Conservation (phyloP, 768 basidiomycete species). For the Tricholoma sp. region DNA sequence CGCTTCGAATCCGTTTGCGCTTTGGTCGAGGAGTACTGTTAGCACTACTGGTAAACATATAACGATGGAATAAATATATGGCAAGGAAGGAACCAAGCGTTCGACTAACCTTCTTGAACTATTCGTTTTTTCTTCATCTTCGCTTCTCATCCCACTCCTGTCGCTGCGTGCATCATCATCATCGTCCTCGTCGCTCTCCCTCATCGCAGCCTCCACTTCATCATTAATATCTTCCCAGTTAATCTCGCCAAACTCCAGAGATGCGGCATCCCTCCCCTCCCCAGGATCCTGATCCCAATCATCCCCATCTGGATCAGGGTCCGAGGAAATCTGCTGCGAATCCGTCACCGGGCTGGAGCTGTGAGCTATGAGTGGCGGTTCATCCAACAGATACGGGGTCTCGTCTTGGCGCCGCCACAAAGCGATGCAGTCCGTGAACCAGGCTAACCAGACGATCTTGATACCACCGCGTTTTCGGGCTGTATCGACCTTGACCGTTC, state of each 20-base stretch:
- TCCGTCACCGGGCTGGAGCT: constrained; percentile 33
- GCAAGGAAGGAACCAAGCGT: background rate
- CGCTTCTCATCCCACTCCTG: constrained; percentile 39
- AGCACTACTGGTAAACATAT: constrained; percentile 23
- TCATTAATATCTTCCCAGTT: constrained; percentile 82
- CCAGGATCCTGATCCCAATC: constrained; percentile 54
- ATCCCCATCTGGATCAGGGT: constrained; percentile 61
- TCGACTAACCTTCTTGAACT: constrained; percentile 28
- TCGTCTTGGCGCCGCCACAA: constrained; percentile 85
- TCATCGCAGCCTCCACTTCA: constrained; percentile 85
- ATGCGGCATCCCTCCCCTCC: constrained; percentile 26
- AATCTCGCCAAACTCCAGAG: constrained; percentile 54
- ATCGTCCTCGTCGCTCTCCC: constrained; percentile 68
- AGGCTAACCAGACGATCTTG: constrained; percentile 81
- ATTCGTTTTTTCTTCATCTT: constrained; percentile 48
- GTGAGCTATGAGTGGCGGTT: constrained; percentile 36
- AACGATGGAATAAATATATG: background rate
- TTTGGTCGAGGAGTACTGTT: constrained; percentile 40
- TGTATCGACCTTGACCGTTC: constrained; percentile 87
- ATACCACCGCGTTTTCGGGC: constrained; percentile 73
- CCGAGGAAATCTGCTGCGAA: constrained; percentile 52
- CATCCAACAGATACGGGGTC: constrained; percentile 66
- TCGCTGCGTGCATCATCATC: constrained; percentile 39
- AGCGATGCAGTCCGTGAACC: constrained; percentile 89
- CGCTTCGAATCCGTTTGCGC: constrained; percentile 67